phyloP scores from a whole-genome alignment of 306 rosid genomes.

The Cicer pinnatifidum region DNA sequence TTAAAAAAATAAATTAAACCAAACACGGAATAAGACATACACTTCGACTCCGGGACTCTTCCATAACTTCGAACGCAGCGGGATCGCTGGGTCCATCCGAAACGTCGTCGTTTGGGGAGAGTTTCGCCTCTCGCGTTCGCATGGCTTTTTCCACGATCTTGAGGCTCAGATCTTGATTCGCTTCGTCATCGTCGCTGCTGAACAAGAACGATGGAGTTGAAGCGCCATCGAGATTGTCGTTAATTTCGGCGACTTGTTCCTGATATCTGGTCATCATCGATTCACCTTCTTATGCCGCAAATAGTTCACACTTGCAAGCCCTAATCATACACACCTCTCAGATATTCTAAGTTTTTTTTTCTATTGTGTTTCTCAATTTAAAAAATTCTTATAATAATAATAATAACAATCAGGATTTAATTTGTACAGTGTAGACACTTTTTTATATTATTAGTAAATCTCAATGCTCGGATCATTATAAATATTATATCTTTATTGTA shows the following conservation, averaged over 20 bases:
- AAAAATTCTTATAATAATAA: too few relatives aligned
- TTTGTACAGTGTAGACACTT: too few relatives aligned
- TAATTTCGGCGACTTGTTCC: constrained; percentile 41
- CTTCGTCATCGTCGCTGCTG: constrained; percentile 66
- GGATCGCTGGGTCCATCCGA: not conserved
- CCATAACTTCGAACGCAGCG: constrained; percentile 25
- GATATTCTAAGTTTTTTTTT: too few relatives aligned
- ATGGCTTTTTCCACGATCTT: constrained; percentile 67
- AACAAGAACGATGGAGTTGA: constrained; percentile 32
- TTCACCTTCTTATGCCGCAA: constrained; percentile 53
- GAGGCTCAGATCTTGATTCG: constrained; percentile 77
- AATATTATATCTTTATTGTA: too few relatives aligned
- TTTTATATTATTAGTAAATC: too few relatives aligned
- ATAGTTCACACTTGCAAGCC: constrained; percentile 28
- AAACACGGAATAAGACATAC: constrained; percentile 50
- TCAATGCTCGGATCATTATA: too few relatives aligned
- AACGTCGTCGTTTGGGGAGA: constrained; percentile 33
- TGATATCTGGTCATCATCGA: constrained; percentile 42
- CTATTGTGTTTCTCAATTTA: too few relatives aligned
- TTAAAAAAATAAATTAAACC: not conserved
- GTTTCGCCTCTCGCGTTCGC: constrained; percentile 54
- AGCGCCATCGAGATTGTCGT: constrained; percentile 4
- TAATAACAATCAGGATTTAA: too few relatives aligned
- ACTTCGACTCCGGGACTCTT: constrained; percentile 41
- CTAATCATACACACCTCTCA: constrained; percentile 5